Evolutionary conservation across 768 basidiomycete genomes (phyloP).

Genomic region (Russula dissimulans): DNA sequence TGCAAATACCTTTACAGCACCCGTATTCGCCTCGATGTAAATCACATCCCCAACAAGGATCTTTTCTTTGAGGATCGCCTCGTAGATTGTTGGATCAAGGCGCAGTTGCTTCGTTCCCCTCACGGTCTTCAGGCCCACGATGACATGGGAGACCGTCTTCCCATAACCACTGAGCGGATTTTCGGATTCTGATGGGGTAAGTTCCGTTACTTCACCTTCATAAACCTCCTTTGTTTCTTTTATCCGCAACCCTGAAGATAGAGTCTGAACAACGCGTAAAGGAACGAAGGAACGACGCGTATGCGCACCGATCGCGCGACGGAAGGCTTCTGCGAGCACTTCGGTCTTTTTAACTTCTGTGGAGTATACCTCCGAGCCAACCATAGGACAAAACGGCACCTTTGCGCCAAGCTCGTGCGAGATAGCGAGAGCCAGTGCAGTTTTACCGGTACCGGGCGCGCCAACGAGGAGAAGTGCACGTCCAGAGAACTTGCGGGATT

Average conservation of each 20-base stretch:
- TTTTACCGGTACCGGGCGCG: constrained; percentile 96
- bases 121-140: constrained; percentile 89
- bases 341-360: constrained; percentile 99
- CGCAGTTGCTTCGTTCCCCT: constrained; percentile 86
- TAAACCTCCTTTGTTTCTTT: constrained; percentile 99
- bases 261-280: background rate
- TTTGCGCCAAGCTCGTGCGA: constrained; percentile 91
- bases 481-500: constrained; percentile 89
- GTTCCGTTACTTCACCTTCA: constrained; percentile 95
- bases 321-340: constrained; percentile 88
- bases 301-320: constrained; percentile 85
- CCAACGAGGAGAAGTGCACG: constrained; percentile 88
- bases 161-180: constrained; percentile 97
- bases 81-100: constrained; percentile 91
- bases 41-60: constrained; percentile 95
- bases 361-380: constrained; percentile 93
- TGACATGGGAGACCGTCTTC: constrained; percentile 96
- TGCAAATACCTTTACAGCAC: constrained; percentile 79
- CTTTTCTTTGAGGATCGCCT: constrained; percentile 95
- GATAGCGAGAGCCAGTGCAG: constrained; percentile 90
- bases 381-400: constrained; percentile 98
- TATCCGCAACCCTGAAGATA: constrained; percentile 74
- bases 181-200: constrained; percentile 93
- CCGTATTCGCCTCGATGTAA: constrained; percentile 88
- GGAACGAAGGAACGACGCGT: background rate